A percentile compares a stretch with the other conserved stretches of the same genome.
phyloP scores from a whole-genome alignment of 78 protist genomes.

The Tieghemostelium lacteum region DNA sequence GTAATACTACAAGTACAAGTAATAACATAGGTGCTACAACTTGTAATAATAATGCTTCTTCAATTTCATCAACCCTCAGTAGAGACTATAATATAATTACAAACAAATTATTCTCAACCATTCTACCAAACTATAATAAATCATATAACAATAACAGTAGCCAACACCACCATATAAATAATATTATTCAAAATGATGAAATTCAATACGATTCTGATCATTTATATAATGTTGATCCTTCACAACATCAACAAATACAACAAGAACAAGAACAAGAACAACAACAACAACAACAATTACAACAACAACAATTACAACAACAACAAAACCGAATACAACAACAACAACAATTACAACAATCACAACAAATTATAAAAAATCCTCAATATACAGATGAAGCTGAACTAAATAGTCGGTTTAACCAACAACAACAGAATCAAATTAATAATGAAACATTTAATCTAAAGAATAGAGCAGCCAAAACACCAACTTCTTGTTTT shows the following conservation, averaged over 20 bases:
- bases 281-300: conserved; percentile 3
- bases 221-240: neutral
- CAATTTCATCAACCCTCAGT: too few species aligned
- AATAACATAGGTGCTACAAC: neutral
- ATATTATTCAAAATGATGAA: neutral
- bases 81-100: too few species aligned
- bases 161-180: neutral
- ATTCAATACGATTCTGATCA: neutral
- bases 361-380: neutral
- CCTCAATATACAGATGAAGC: neutral
- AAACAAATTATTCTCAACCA: too few species aligned
- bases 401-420: neutral
- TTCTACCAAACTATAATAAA: too few species aligned
- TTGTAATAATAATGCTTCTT: neutral
- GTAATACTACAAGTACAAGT: conserved; percentile 15
- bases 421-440: too few species aligned
- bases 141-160: conserved; percentile 34
- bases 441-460: neutral
- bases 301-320: neutral
- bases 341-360: conserved; percentile 1
- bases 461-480: conserved; percentile 22
- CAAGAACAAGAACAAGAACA: neutral
- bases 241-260: neutral
- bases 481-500: conserved; percentile 25
- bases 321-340: neutral